Percentiles rank a stretch among this genome's conserved stretches.
phyloP scores from a whole-genome alignment of 352 stramenopile species.

The Elongisporangium undulatum region DNA sequence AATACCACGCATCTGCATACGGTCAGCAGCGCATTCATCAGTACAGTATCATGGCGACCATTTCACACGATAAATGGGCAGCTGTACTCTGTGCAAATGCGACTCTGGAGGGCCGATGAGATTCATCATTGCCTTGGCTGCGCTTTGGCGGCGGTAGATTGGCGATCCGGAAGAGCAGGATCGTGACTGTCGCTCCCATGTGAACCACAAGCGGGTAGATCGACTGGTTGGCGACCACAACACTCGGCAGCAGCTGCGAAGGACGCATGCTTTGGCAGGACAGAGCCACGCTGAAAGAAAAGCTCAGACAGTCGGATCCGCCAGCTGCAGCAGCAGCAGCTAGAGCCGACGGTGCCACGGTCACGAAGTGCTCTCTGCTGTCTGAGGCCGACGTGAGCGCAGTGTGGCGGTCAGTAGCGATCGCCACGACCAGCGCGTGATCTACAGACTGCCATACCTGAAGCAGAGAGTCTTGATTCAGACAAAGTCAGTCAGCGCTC shows the following conservation, averaged over 20 bases:
- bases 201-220: constrained; percentile 51
- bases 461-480: constrained; percentile 20
- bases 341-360: constrained; percentile 33
- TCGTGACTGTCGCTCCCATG: constrained; percentile 26
- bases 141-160: background rate
- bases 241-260: constrained; percentile 42
- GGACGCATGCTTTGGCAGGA: constrained; percentile 24
- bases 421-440: constrained; percentile 34
- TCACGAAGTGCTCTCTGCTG: constrained; percentile 9
- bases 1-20: constrained; percentile 30
- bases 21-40: background rate
- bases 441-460: constrained; percentile 60
- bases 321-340: constrained; percentile 8
- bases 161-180: constrained; percentile 24
- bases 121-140: background rate
- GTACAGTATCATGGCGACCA: background rate
- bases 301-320: constrained; percentile 19
- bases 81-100: constrained; percentile 2
- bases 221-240: background rate
- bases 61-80: background rate
- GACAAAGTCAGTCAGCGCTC: background rate
- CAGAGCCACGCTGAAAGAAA: constrained; percentile 25
- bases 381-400: background rate
- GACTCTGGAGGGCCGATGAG: background rate
- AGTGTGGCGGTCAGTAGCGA: constrained; percentile 21